Conservation (phyloP, 495 filamentous ascomycete species). For the Penicillium mononematosum region DNA sequence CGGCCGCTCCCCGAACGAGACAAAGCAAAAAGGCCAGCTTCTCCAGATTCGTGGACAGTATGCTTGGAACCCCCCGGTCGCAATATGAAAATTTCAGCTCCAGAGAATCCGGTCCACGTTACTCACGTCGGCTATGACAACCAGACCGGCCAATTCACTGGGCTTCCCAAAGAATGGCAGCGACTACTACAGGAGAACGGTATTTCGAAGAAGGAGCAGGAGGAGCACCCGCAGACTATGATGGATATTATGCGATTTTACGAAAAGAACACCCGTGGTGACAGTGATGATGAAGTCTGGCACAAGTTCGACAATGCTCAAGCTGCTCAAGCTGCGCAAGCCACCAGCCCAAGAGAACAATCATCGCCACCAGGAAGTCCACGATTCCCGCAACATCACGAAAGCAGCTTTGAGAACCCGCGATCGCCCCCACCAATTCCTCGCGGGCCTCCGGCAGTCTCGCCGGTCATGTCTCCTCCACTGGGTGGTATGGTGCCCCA, state of each 20-base stretch:
- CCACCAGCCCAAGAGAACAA: conserved; percentile 19
- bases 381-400: conserved; percentile 85
- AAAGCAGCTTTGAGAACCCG: conserved; percentile 96
- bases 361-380: conserved; percentile 79
- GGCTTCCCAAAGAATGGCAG: conserved; percentile 97
- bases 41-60: conserved; percentile 89
- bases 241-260: conserved; percentile 95
- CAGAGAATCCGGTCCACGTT: conserved; percentile 95
- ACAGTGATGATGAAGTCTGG: conserved; percentile 80
- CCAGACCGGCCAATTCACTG: conserved; percentile 94
- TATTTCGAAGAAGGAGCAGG: conserved; percentile 92
- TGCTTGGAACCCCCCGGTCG: conserved; percentile 85
- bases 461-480: conserved; percentile 33
- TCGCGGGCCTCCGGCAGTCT: conserved; percentile 40
- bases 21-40: conserved; percentile 89
- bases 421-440: conserved; percentile 90
- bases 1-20: conserved; percentile 54
- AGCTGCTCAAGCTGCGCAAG: conserved; percentile 48
- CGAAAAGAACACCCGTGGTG: conserved; percentile 82
- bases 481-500: conserved; percentile 42
- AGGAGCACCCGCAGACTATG: conserved; percentile 91
- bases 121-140: conserved; percentile 98
- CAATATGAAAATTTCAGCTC: conserved; percentile 82
- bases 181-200: conserved; percentile 90
- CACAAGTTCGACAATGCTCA: conserved; percentile 90